Conservation (phyloP, 768 basidiomycete species). For the Galerina marginata region DNA sequence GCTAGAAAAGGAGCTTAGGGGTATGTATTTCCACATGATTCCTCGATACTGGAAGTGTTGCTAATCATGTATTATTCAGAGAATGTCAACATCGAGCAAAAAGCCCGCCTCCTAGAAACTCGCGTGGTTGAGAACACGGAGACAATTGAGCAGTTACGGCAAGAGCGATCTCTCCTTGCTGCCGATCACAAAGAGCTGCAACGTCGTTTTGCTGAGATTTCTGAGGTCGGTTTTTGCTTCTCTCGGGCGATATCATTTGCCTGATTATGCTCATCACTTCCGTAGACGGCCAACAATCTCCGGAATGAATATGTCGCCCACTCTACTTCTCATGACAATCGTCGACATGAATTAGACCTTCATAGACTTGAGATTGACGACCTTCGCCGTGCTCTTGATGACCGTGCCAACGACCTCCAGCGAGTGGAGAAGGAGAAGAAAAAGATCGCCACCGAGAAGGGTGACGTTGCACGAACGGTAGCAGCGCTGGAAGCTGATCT, state of each 20-base stretch:
- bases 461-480: conserved; percentile 70
- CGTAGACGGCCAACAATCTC: conserved; percentile 53
- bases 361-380: conserved; percentile 77
- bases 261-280: conserved; percentile 24
- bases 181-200: conserved; percentile 78
- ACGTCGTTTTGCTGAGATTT: conserved; percentile 63
- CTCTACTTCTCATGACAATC: conserved; percentile 70
- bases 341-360: conserved; percentile 75
- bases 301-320: conserved; percentile 64
- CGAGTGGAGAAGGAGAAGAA: conserved; percentile 68
- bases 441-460: conserved; percentile 65
- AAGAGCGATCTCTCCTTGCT: conserved; percentile 74
- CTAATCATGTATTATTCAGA: conserved; percentile 38
- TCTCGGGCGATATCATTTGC: background rate
- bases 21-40: conserved; percentile 27
- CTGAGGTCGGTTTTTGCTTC: conserved; percentile 57
- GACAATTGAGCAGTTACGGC: conserved; percentile 75
- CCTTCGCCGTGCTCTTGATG: conserved; percentile 68
- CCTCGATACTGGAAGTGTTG: background rate
- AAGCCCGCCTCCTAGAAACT: conserved; percentile 67
- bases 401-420: conserved; percentile 66
- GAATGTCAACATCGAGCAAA: conserved; percentile 74
- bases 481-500: conserved; percentile 75
- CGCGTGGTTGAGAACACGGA: conserved; percentile 73
- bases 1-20: conserved; percentile 75